phyloP scores from a whole-genome alignment of 345 rosid species.

The Fremontodendron californicum region DNA sequence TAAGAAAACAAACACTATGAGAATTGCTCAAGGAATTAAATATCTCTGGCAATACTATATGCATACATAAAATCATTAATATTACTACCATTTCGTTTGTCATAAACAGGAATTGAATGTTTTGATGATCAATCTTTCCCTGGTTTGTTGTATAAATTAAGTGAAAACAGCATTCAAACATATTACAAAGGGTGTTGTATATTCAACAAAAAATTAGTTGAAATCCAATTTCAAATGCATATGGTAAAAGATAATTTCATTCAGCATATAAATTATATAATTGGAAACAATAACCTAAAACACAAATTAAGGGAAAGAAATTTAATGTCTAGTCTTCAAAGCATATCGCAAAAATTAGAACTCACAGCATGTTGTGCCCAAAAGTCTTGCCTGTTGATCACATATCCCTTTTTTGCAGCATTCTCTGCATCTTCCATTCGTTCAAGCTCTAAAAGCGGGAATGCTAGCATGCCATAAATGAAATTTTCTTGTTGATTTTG shows the following conservation, averaged over 20 bases:
- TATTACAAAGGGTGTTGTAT: not conserved
- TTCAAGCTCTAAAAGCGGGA: constrained; percentile 79
- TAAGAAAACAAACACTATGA: constrained; percentile 5
- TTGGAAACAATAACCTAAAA: not conserved
- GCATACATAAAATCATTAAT: too few relatives aligned
- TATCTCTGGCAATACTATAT: not conserved
- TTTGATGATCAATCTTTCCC: not conserved
- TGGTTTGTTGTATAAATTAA: not conserved
- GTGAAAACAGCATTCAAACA: not conserved
- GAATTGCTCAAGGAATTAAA: not conserved
- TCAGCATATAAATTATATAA: not conserved
- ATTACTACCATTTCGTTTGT: not conserved
- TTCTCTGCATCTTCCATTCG: constrained; percentile 68
- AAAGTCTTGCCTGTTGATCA: constrained; percentile 63
- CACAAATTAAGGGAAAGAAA: not conserved
- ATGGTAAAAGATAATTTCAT: not conserved
- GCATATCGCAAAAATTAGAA: constrained; percentile 11
- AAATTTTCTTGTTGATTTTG: constrained; percentile 59
- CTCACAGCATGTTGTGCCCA: constrained; percentile 93
- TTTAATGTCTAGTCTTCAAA: not conserved
- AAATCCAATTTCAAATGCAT: constrained; percentile 3
- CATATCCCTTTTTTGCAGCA: constrained; percentile 74
- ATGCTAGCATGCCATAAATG: constrained; percentile 82
- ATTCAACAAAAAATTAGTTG: not conserved
- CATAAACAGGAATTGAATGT: not conserved